phyloP scores from a whole-genome alignment of 1,139 yeast genomes.

The Pichia terricola region DNA sequence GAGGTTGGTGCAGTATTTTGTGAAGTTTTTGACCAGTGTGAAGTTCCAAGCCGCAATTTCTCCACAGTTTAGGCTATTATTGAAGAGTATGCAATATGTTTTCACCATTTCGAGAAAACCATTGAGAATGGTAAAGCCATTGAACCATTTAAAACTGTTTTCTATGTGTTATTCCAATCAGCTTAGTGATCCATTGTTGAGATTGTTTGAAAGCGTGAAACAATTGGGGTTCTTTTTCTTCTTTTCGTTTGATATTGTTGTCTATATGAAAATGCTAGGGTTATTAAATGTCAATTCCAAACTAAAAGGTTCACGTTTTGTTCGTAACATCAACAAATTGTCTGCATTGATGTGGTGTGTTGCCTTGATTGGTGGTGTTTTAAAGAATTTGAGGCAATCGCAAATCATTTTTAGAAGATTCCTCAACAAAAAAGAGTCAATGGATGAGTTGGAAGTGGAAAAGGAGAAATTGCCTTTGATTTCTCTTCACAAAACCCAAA shows the following conservation, averaged over 20 bases:
- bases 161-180: constrained; percentile 63
- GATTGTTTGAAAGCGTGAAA: constrained; percentile 49
- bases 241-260: constrained; percentile 63
- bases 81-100: constrained; percentile 39
- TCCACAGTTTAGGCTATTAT: background rate
- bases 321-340: constrained; percentile 27
- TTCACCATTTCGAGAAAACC: constrained; percentile 73
- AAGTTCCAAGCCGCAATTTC: constrained; percentile 3
- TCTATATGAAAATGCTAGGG: constrained; percentile 48
- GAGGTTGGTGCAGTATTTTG: constrained; percentile 73
- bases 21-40: constrained; percentile 45
- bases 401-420: constrained; percentile 8
- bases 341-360: constrained; percentile 69
- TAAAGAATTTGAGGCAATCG: constrained; percentile 23
- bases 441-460: constrained; percentile 26
- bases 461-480: constrained; percentile 1
- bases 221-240: constrained; percentile 71
- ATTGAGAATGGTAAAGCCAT: constrained; percentile 76
- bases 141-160: constrained; percentile 64
- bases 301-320: constrained; percentile 2
- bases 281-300: constrained; percentile 15
- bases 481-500: constrained; percentile 31
- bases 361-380: constrained; percentile 41
- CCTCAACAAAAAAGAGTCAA: background rate
- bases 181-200: constrained; percentile 51